Evolutionary conservation across 345 rosid genomes (phyloP), one percentile per base, ranked within the genome.

Genomic region (Carallia pectinifolia): DNA sequence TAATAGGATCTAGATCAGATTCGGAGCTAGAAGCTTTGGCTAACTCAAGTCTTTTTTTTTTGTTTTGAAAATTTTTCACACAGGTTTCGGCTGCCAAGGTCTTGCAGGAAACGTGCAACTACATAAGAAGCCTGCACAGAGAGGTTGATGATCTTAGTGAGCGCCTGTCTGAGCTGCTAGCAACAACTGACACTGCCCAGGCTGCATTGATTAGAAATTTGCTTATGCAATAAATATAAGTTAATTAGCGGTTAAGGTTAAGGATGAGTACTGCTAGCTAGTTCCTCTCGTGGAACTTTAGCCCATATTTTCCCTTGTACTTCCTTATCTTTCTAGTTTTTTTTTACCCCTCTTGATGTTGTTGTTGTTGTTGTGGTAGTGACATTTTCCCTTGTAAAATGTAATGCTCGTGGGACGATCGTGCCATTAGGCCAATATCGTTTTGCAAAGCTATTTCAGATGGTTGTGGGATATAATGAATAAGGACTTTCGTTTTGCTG

Each of bases 111-210:
- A 90, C 93, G 15, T 90, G 96, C 83, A 88, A 79, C 91, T 90
- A 90, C 80, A 90, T 90, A 40, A 84, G 88, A 77, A 88, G 73
- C 81, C 82, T 90, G 73, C 90, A 90, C 58, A 83, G 87, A 83
- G 96, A 90, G 58, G 91, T 88, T 48, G 96, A 86, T 68, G 91
- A 84, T 83, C 83, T 90, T 33, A 90, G 96, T 69, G 96, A 88
- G 79, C 76, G 96, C 62, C 77, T 90, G 13, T 86, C 96, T 17
- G 91, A 87, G 85, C 76, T 90, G 68, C 80, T 90, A 58, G 89
- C 80, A 19, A 86, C 90, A 44, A 69, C 91, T 60, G 96, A 90
- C 83, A 79, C 80, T 58, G 91, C 90, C 50, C 96, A 90, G 73
- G 96, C 96, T 74, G 90, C 89, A 30, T 61, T 90, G 40, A 87